phyloP scores from a whole-genome alignment of 306 rosid species.

The Trichosanthes truncata region DNA sequence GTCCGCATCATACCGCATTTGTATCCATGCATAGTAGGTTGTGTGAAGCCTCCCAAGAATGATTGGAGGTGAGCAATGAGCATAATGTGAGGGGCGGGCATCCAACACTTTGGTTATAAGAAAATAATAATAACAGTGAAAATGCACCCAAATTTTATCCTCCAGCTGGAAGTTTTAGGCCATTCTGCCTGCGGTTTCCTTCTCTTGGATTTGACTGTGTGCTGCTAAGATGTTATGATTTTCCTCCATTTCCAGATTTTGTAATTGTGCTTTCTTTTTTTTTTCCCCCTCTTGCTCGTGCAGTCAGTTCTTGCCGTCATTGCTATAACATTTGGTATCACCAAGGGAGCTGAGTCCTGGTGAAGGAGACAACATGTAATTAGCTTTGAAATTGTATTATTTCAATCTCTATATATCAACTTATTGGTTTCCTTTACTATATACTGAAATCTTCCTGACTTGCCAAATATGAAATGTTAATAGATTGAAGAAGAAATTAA shows the following conservation, averaged over 20 bases:
- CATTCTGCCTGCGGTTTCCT: neutral
- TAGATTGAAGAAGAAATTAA: neutral
- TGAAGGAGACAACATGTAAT: slow-evolving; percentile 1
- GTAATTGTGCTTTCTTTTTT: neutral
- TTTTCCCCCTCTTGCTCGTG: slow-evolving; percentile 9
- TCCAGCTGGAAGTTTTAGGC: neutral
- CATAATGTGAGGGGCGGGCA: no score
- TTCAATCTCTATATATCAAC: neutral
- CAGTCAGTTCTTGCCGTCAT: slow-evolving; percentile 51
- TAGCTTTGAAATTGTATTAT: neutral
- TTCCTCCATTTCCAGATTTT: neutral
- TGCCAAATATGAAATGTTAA: neutral
- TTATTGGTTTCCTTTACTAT: neutral
- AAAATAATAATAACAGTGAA: no score
- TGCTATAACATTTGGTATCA: slow-evolving; percentile 37
- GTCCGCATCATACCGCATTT: no score
- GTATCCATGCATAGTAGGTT: no score
- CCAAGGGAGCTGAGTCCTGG: slow-evolving; percentile 29
- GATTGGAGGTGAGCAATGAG: no score
- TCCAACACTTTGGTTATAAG: no score
- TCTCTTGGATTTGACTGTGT: neutral
- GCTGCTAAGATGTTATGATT: neutral
- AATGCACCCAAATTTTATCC: neutral
- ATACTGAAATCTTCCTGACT: neutral
- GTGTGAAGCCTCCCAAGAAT: no score